phyloP scores from a whole-genome alignment of 306 rosid species.

The Canavalia ensiformis region DNA sequence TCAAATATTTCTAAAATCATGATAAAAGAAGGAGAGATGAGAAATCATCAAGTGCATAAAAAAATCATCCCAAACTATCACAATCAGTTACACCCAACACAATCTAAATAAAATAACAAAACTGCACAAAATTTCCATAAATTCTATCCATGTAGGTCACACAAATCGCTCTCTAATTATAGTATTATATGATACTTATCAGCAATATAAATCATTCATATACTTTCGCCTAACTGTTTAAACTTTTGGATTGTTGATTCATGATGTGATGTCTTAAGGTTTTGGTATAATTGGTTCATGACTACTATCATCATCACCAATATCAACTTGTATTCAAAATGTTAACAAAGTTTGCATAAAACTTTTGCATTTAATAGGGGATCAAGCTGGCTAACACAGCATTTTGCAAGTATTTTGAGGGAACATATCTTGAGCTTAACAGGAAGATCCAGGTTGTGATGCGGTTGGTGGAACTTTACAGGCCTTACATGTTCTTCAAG shows the following conservation, averaged over 20 bases:
- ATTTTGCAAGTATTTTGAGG: constrained; percentile 71
- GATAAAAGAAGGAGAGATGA: no score
- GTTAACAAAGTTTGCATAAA: not conserved
- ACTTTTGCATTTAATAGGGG: constrained; percentile 56
- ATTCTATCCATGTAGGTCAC: no score
- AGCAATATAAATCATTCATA: no score
- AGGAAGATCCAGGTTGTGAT: constrained; percentile 70
- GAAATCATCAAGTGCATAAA: no score
- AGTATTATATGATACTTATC: no score
- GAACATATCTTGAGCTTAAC: constrained; percentile 53
- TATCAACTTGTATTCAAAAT: not conserved
- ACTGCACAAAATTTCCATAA: no score
- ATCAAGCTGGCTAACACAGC: constrained; percentile 68
- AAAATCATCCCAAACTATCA: no score
- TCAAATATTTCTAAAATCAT: no score
- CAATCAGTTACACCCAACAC: no score
- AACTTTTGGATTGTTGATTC: not conserved
- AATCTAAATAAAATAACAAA: no score
- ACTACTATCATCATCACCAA: not conserved
- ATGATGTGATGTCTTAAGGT: not conserved
- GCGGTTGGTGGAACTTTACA: constrained; percentile 80
- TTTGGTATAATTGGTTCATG: not conserved
- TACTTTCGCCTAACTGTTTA: not conserved
- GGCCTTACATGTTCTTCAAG: constrained; percentile 82
- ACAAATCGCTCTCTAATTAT: no score